Evolutionary conservation across 352 stramenopile genomes (phyloP).

Genomic region (Globisporangium sylvaticum): DNA sequence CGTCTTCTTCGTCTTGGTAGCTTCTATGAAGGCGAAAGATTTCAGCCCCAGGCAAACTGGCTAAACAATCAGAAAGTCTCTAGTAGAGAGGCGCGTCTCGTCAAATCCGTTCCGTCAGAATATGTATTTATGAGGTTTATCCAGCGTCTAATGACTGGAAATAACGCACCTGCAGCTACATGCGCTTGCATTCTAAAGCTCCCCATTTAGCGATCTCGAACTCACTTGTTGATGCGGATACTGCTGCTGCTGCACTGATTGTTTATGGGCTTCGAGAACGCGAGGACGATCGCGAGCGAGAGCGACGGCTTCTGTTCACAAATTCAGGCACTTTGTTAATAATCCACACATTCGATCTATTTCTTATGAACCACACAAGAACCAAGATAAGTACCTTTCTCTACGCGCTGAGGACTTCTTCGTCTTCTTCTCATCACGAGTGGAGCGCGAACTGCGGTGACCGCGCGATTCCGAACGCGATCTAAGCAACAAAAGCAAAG

Average conservation of each 20-base stretch:
- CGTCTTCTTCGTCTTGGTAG: not conserved
- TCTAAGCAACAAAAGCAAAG: not conserved
- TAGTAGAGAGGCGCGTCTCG: not conserved
- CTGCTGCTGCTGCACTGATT: not conserved
- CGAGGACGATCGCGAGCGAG: slow-evolving; percentile 5
- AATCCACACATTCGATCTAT: not conserved
- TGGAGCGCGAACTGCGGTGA: slow-evolving; percentile 18
- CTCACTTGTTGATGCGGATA: not conserved
- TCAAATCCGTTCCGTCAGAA: not conserved
- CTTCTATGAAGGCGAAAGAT: not conserved
- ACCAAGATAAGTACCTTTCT: not conserved
- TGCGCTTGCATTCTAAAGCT: not conserved
- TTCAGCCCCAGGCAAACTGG: too few species aligned
- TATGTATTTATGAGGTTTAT: slow-evolving; percentile 10
- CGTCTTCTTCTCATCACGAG: slow-evolving; percentile 9
- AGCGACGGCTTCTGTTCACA: slow-evolving; percentile 1
- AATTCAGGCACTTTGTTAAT: not conserved
- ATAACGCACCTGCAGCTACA: slow-evolving; percentile 2
- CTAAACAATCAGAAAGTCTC: not conserved
- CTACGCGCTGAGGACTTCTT: slow-evolving; percentile 1
- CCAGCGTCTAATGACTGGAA: not conserved
- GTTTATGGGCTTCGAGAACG: slow-evolving; percentile 2
- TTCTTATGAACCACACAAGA: not conserved
- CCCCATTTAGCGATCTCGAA: not conserved
- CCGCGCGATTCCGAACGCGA: slow-evolving; percentile 6